Base-by-base conservation (phyloP, 75 land plant genomes). In the Chamaecyparis obtusa region DNA sequence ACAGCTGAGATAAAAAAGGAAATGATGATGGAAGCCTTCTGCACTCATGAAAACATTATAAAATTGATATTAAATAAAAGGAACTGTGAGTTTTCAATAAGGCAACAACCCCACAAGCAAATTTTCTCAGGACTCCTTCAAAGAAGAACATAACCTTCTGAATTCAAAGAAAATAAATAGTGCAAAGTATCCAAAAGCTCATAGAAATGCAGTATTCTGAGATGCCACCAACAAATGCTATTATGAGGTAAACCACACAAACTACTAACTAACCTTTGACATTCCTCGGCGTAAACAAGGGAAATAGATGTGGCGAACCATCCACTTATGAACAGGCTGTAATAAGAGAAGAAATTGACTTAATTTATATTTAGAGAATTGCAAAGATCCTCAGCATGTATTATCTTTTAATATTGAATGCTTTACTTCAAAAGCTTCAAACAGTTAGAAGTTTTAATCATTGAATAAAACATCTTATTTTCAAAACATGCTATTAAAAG, bases 301-400 rank as follows among this genome's bases (percentile, higher is more conserved):
- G 88, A 95, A 94, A 91, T 98, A 98, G n/a, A 98, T 86, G 87
- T 98, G 99, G 3, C 99, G 95, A 83, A 96, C 94, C 94, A 98
- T 95, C 99, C 99, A 98, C 90, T 92, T 94, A 86, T 98, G 99
- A 83, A 98, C 99, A 88, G 99, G 99, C 99, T 97, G 94, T 81
- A 88, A 91, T 87, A 83, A 9, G 48, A n/a, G 16, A 46, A 46
- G 7, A 43, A 19, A 32, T 33, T 74, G 16, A 32, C 33, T 74
- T 74, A 74, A 74, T 33, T 33, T 71, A 11, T 13, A 74, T 74
- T 74, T 74, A 14, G 3, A 43, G 10, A 81, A 46, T 46, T 43
- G 83, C n/a, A 27, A 41, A 81, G 15, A 43, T 81, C n/a, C 43
- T 44, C 44, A 39, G 46, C 37, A 74, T 33, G 37, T 2, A 74